Base-by-base conservation (phyloP, 2,329 filamentous ascomycete species). In the Lojkania enalia region DNA sequence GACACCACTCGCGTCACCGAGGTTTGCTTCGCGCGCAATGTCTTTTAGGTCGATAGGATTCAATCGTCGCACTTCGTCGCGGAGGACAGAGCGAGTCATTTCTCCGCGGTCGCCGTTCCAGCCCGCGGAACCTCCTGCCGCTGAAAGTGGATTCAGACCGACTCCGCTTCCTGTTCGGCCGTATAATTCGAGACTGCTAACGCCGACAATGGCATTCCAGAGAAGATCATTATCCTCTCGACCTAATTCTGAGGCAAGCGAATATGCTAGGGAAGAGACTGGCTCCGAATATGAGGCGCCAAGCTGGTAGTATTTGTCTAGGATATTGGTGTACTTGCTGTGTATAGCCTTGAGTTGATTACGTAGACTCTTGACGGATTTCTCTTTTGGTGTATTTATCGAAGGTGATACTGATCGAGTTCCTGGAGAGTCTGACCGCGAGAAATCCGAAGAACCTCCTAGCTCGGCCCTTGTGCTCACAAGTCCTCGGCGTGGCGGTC, bases 171-270 rank as follows among this genome's bases (percentile, higher is more conserved):
- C 89, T 15, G 89, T 92, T 44, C 89, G 85, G 13, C 91, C 91
- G 55, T 94, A 95, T 1, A 96, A 79, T 66, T 96, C 91, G 71
- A 95, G 85, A 13, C 90, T 95, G n/a, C 88, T 90, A 25, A 96
- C 89, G 4, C 94, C 94, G 19, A 99, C 89, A 61, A 97, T 96
- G 4, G 90, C 85, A 46, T 96, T 80, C 94, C 94, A 99, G 12
- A 99, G 78, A 16, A 97, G 77, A 60, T 99, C 91, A 60, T 97
- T 99, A 69, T 97, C 92, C 76, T 97, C 94, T 41, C 91, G 87
- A 51, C 94, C 94, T 5, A 99, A 82, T 64, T 97, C 94, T 1
- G 91, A 96, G 1, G 92, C 94, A 12, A 99, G 78, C 0, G 90
- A 95, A 70, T 97, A 99, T 63, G 96, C 82, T 74, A 97, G 86